These are phyloP conservation scores for Coccomyxa subellipsoidea DNA, from an alignment of 163 green algal species.

Conservation along the genomic window DNA sequence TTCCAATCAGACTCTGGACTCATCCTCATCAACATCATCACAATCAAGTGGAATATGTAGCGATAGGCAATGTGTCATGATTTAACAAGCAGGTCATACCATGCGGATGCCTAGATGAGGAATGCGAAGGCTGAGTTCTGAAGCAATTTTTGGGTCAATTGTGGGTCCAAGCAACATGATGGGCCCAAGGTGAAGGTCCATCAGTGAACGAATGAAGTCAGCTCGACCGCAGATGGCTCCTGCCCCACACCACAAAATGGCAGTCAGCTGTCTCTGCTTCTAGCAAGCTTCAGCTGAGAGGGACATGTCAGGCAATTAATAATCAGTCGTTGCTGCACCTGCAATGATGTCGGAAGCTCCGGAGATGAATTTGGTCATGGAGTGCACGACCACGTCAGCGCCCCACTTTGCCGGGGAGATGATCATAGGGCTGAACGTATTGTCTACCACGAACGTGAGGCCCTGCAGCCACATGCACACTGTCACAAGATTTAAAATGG, in stretches of 20 bases:
- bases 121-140: conserved; percentile 58
- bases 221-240: conserved; percentile 49
- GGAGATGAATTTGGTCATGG: conserved; percentile 73
- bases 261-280: neutral
- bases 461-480: conserved; percentile 2
- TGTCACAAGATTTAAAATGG: too few species aligned
- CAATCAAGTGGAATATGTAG: too few species aligned
- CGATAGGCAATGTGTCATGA: too few species aligned
- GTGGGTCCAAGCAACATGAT: conserved; percentile 74
- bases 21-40: too few species aligned
- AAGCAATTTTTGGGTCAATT: conserved; percentile 67
- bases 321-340: neutral
- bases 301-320: neutral
- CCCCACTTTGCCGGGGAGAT: conserved; percentile 50
- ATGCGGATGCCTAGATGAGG: conserved; percentile 62
- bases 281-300: too few species aligned
- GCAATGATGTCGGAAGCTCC: conserved; percentile 66
- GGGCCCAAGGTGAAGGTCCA: conserved; percentile 60
- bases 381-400: conserved; percentile 72
- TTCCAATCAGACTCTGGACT: too few species aligned
- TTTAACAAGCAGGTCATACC: neutral
- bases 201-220: conserved; percentile 56
- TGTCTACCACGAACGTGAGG: conserved; percentile 60
- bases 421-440: conserved; percentile 68
- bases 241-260: neutral